Base-by-base conservation (phyloP, 192 early-diverging fungal genomes). In the Cladochytrium replicatum region DNA sequence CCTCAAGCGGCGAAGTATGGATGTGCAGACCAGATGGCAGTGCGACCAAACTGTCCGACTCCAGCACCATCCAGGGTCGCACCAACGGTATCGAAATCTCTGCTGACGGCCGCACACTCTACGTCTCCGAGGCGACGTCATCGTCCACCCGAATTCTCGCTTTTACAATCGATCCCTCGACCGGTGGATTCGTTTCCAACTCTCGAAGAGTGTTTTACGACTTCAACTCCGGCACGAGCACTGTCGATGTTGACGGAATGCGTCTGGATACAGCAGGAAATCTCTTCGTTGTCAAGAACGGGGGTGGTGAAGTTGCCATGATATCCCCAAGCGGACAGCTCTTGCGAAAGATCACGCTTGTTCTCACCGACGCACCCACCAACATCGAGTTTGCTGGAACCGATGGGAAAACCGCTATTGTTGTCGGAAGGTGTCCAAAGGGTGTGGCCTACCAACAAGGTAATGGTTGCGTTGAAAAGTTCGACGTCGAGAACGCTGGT, bases 11-110 rank as follows among this genome's bases (percentile, higher is more conserved):
- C 32, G 69, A 72, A 29, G 58, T 75, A 39, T 75, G 72, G 72
- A 63, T 60, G 2, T 75, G 72, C 59, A 58, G 55, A 46, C n/a
- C n/a, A n/a, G 31, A 4, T 0, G 72, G 72, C 37, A 52, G n/a
- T 21, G 65, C 74, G 6, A 56, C 0, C 1, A 53, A 37, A 46
- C 55, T 78, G 4, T 58, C 51, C 2, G 4, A 17, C 6, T 13
- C 13, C 34, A 37, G 34, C 17, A 37, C 34, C 34, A 37, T 37
- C 34, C 64, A 73, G 40, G 45, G 60, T 17, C 70, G 75, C 43
- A 78, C 75, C 4, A 78, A 78, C 43, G 75, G 75, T 8, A 71
- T 78, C 29, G 75, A 78, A 40, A 55, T 78, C 29, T 67, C 64
- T 43, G 70, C 73, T 4, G 67, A 74, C 40, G 71, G 74, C 32